Conservation (phyloP, 2,329 filamentous ascomycete genomes). For the Rugonectria rugulosa region DNA sequence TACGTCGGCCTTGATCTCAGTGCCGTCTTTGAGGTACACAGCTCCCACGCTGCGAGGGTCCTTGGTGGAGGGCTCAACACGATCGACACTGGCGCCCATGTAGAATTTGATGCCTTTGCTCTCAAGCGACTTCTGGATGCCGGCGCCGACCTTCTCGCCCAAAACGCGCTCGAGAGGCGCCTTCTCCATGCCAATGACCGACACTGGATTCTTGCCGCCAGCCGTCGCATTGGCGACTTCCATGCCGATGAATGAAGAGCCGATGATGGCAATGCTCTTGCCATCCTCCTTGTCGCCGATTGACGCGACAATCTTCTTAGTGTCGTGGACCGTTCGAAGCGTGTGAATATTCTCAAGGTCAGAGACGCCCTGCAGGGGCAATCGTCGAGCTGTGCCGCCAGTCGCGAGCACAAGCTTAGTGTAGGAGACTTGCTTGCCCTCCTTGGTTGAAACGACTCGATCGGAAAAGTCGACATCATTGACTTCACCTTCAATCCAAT, state of each 20-base stretch:
- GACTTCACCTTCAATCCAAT: constrained; percentile 70
- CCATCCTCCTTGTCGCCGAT: constrained; percentile 74
- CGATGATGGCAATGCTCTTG: constrained; percentile 93
- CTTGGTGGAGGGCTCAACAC: constrained; percentile 74
- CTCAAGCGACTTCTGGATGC: constrained; percentile 81
- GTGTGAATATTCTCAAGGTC: constrained; percentile 87
- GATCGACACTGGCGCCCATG: constrained; percentile 81
- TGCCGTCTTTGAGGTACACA: constrained; percentile 86
- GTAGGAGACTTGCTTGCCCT: constrained; percentile 76
- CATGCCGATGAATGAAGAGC: constrained; percentile 97
- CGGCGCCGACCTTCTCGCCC: constrained; percentile 79
- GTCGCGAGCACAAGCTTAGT: constrained; percentile 91
- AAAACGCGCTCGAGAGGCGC: constrained; percentile 87
- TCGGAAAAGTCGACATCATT: constrained; percentile 76
- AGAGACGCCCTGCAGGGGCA: constrained; percentile 87
- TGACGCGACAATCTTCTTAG: constrained; percentile 77
- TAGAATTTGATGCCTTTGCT: constrained; percentile 90
- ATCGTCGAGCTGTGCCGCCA: constrained; percentile 76
- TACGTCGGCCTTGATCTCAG: constrained; percentile 82
- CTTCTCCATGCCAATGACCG: constrained; percentile 87
- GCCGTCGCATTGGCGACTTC: constrained; percentile 87
- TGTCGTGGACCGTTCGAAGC: constrained; percentile 79
- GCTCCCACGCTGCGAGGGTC: constrained; percentile 78
- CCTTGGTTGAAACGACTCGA: constrained; percentile 78
- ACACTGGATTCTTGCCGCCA: constrained; percentile 78